phyloP scores from a whole-genome alignment of 2,329 filamentous ascomycete species.

The Xylaria multiplex region DNA sequence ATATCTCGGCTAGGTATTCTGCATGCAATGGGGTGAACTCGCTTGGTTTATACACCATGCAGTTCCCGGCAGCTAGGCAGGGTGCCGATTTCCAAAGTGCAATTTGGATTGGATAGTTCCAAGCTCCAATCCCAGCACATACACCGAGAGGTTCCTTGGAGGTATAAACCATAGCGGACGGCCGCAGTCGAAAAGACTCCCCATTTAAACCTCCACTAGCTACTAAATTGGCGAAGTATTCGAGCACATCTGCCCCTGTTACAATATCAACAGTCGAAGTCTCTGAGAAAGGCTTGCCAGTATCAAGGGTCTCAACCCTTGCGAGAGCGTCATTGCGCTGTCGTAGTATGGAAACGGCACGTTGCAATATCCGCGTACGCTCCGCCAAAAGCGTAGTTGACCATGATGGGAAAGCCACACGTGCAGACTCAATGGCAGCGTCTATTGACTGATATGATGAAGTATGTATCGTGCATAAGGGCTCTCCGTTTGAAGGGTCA shows the following conservation, averaged over 20 bases:
- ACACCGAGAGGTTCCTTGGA: constrained; percentile 84
- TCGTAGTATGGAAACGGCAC: constrained; percentile 78
- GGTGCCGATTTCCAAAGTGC: constrained; percentile 90
- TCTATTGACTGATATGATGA: constrained; percentile 76
- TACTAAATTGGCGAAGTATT: constrained; percentile 85
- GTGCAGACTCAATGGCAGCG: constrained; percentile 75
- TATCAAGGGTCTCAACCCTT: constrained; percentile 82
- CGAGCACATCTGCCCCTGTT: constrained; percentile 85
- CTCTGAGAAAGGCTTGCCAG: constrained; percentile 86
- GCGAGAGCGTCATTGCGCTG: constrained; percentile 83
- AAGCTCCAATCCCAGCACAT: constrained; percentile 87
- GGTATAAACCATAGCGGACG: constrained; percentile 84
- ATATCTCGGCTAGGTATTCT: constrained; percentile 78
- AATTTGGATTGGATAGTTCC: constrained; percentile 94
- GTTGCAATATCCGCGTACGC: constrained; percentile 80
- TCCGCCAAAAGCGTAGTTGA: constrained; percentile 77
- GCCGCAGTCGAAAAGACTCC: constrained; percentile 77
- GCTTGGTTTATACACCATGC: constrained; percentile 90
- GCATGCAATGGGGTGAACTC: constrained; percentile 89
- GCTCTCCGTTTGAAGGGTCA: constrained; percentile 76
- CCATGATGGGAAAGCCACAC: constrained; percentile 78
- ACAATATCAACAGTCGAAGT: constrained; percentile 85
- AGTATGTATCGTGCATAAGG: constrained; percentile 76
- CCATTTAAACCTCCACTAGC: constrained; percentile 82
- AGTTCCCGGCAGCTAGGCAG: constrained; percentile 86